A percentile compares a stretch with the other conserved stretches of the same genome.
Conservation (phyloP, 768 basidiomycete species). For the Nidula microcarpa region DNA sequence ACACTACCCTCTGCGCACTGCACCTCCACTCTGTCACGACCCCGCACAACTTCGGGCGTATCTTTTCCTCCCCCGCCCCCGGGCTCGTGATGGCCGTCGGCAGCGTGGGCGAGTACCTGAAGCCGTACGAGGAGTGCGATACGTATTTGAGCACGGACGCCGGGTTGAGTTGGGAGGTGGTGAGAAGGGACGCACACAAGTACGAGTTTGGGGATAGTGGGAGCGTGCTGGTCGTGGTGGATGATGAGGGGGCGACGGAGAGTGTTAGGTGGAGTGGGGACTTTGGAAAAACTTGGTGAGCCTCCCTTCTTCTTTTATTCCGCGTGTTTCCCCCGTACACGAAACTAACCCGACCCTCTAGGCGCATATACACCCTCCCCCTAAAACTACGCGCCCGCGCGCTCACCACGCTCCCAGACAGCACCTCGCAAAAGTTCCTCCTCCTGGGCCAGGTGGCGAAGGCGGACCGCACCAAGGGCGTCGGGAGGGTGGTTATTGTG, state of each 20-base stretch:
- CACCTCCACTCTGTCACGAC: slow-evolving; percentile 92
- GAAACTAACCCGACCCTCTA: slow-evolving; percentile 21
- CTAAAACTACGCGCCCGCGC: slow-evolving; percentile 68
- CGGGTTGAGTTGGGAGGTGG: slow-evolving; percentile 84
- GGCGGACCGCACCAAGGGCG: slow-evolving; percentile 44
- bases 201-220: slow-evolving; percentile 96
- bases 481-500: slow-evolving; percentile 67
- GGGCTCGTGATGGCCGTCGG: slow-evolving; percentile 98
- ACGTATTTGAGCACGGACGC: slow-evolving; percentile 93
- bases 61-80: slow-evolving; percentile 94
- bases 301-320: slow-evolving; percentile 4
- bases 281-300: slow-evolving; percentile 80
- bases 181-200: slow-evolving; percentile 73
- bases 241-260: slow-evolving; percentile 80
- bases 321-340: no score
- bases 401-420: slow-evolving; percentile 89
- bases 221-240: slow-evolving; percentile 74
- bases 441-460: slow-evolving; percentile 77
- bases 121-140: slow-evolving; percentile 81
- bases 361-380: slow-evolving; percentile 70
- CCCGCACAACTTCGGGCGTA: slow-evolving; percentile 89
- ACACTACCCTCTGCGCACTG: slow-evolving; percentile 67
- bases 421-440: slow-evolving; percentile 94
- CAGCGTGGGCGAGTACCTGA: slow-evolving; percentile 66
- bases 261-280: slow-evolving; percentile 77